A percentile compares a stretch with the other conserved stretches of the same genome.
phyloP scores from a whole-genome alignment of 345 rosid genomes.

The Balakata baccata region DNA sequence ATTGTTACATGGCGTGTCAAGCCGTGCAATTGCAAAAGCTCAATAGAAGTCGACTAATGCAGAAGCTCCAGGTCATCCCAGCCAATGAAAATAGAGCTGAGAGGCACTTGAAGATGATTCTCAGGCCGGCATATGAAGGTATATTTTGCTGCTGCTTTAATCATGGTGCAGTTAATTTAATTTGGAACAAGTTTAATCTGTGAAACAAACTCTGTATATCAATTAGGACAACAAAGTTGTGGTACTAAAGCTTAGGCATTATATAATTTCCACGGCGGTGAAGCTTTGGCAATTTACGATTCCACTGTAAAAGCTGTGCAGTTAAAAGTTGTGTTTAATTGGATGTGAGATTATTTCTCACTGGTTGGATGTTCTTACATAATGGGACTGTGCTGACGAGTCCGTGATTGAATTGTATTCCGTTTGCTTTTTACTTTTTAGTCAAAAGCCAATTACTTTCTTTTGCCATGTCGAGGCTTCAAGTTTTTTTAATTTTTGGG shows the following conservation, averaged over 20 bases:
- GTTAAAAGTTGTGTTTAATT: slow-evolving; percentile 29
- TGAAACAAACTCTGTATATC: slow-evolving; percentile 14
- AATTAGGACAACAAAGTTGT: neutral
- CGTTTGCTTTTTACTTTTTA: neutral
- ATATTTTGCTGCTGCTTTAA: neutral
- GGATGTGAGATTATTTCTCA: slow-evolving; percentile 37
- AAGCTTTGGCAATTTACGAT: slow-evolving; percentile 19
- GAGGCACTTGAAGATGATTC: neutral
- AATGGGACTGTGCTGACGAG: slow-evolving; percentile 12
- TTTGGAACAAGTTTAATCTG: neutral
- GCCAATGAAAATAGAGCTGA: neutral
- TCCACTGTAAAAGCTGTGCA: slow-evolving; percentile 45
- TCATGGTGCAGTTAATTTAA: slow-evolving; percentile 9
- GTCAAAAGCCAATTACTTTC: neutral
- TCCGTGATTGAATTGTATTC: slow-evolving; percentile 28
- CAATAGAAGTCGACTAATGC: slow-evolving; percentile 8
- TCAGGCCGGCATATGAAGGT: neutral
- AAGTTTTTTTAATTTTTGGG: too few relatives aligned
- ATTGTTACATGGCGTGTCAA: slow-evolving; percentile 79
- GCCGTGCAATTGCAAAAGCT: slow-evolving; percentile 37
- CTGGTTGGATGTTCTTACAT: slow-evolving; percentile 25
- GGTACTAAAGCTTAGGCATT: neutral
- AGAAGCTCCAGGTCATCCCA: neutral
- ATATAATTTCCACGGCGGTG: neutral
- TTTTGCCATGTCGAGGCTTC: neutral